Evolutionary conservation across 352 stramenopile species (phyloP).

Genomic region (Globisporangium nunn): DNA sequence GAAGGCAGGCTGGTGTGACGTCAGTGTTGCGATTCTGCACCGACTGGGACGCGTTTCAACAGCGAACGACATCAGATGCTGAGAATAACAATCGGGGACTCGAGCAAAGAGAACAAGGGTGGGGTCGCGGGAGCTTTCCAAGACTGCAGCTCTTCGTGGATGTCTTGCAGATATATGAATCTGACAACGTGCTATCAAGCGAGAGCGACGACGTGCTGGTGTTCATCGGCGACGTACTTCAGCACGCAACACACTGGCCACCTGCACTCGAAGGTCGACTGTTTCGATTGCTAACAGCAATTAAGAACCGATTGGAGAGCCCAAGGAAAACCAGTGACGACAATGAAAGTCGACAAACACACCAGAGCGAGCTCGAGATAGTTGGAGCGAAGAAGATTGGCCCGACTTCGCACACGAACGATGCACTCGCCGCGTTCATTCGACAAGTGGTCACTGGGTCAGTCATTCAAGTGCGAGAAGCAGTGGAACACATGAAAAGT

Average conservation of each 20-base stretch:
- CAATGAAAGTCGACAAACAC: not conserved
- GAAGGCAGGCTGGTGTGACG: not conserved
- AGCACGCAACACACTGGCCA: slow-evolving; percentile 27
- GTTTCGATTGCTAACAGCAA: slow-evolving; percentile 21
- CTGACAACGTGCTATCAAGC: slow-evolving; percentile 11
- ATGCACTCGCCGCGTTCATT: slow-evolving; percentile 23
- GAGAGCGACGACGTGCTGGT: slow-evolving; percentile 20
- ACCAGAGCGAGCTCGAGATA: not conserved
- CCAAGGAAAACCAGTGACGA: not conserved
- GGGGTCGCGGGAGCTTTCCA: slow-evolving; percentile 20
- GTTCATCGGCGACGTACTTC: slow-evolving; percentile 27
- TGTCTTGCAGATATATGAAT: slow-evolving; percentile 27
- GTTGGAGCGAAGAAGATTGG: not conserved
- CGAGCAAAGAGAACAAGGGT: slow-evolving; percentile 4
- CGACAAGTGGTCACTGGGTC: slow-evolving; percentile 21
- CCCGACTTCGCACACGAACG: slow-evolving; percentile 22
- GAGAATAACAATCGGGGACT: not conserved
- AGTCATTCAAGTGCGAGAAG: slow-evolving; percentile 12
- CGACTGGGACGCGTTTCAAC: slow-evolving; percentile 15
- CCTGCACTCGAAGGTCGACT: slow-evolving; percentile 21
- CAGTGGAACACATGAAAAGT: slow-evolving; percentile 22
- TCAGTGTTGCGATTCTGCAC: slow-evolving; percentile 7
- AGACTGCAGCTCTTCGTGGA: slow-evolving; percentile 23
- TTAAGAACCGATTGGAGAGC: slow-evolving; percentile 17
- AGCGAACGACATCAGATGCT: slow-evolving; percentile 10